phyloP scores from a whole-genome alignment of 495 filamentous ascomycete species.

The Aspergillus taichungensis region DNA sequence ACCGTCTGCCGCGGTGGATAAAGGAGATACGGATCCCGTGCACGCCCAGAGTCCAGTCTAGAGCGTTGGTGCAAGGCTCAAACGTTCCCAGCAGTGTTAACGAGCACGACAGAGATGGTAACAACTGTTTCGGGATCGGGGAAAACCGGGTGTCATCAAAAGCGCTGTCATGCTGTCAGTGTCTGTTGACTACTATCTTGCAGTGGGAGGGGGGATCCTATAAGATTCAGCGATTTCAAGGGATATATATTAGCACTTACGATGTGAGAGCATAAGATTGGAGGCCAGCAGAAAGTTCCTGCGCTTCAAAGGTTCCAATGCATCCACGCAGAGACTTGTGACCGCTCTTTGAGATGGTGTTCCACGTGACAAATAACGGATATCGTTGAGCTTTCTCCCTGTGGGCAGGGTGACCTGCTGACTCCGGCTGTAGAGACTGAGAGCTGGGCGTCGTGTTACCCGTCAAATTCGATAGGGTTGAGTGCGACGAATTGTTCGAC shows the following conservation, averaged over 20 bases:
- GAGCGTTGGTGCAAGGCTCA: constrained; percentile 57
- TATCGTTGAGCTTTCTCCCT: constrained; percentile 23
- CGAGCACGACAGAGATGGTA: constrained; percentile 58
- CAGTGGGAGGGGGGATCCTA: no score
- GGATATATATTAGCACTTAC: constrained; percentile 31
- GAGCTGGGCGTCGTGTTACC: constrained; percentile 38
- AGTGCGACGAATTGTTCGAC: constrained; percentile 35
- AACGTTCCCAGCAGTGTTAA: constrained; percentile 72
- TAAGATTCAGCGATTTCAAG: no score
- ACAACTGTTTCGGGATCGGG: constrained; percentile 58
- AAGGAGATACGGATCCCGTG: constrained; percentile 81
- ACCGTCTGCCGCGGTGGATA: constrained; percentile 50
- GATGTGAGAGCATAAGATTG: constrained; percentile 78
- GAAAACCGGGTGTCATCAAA: constrained; percentile 80
- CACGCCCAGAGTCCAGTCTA: constrained; percentile 79
- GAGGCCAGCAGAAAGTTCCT: constrained; percentile 63
- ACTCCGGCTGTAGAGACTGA: constrained; percentile 24
- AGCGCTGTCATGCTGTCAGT: constrained; percentile 43
- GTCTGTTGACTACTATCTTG: not conserved
- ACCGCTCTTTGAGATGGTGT: constrained; percentile 55
- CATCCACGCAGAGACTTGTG: constrained; percentile 74
- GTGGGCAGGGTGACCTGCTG: constrained; percentile 4
- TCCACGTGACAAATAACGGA: constrained; percentile 96
- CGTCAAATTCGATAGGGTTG: constrained; percentile 33
- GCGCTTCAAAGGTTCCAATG: constrained; percentile 89